Conservation (phyloP, 2,329 filamentous ascomycete species). For the Xylariales sp. region DNA sequence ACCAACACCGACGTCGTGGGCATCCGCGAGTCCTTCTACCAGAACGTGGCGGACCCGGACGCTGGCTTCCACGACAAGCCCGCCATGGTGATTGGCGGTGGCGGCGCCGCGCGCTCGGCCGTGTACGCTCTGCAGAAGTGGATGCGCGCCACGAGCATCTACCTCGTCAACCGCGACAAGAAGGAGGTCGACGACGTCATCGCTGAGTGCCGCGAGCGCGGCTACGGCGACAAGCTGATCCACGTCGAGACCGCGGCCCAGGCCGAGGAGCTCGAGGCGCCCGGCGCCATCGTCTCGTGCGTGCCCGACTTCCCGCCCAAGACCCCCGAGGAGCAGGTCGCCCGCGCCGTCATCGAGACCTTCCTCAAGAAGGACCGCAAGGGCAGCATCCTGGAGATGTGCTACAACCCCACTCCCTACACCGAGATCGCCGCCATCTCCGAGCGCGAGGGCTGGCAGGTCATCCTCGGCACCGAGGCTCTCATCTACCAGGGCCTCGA, state of each 20-base stretch:
- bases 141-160: slow-evolving; percentile 64
- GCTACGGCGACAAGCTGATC: slow-evolving; percentile 55
- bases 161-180: slow-evolving; percentile 71
- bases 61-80: slow-evolving; percentile 52
- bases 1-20: slow-evolving; percentile 81
- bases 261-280: slow-evolving; percentile 51
- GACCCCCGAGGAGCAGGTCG: slow-evolving; percentile 56
- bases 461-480: slow-evolving; percentile 72
- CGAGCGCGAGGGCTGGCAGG: slow-evolving; percentile 61
- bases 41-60: slow-evolving; percentile 44
- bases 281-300: slow-evolving; percentile 67
- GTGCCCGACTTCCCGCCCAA: slow-evolving; percentile 73
- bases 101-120: slow-evolving; percentile 73
- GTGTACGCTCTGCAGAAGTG: slow-evolving; percentile 71
- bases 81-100: slow-evolving; percentile 71
- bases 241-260: slow-evolving; percentile 60
- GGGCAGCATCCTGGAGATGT: slow-evolving; percentile 76
- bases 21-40: slow-evolving; percentile 66
- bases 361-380: slow-evolving; percentile 48
- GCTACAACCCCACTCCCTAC: slow-evolving; percentile 70
- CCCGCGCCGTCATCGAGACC: slow-evolving; percentile 50
- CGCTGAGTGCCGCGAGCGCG: slow-evolving; percentile 53
- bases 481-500: slow-evolving; percentile 75
- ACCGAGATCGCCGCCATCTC: slow-evolving; percentile 63
- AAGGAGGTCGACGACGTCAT: slow-evolving; percentile 65